Evolutionary conservation across 2,329 filamentous ascomycete species (phyloP).

Genomic region (Ciborinia camelliae): DNA sequence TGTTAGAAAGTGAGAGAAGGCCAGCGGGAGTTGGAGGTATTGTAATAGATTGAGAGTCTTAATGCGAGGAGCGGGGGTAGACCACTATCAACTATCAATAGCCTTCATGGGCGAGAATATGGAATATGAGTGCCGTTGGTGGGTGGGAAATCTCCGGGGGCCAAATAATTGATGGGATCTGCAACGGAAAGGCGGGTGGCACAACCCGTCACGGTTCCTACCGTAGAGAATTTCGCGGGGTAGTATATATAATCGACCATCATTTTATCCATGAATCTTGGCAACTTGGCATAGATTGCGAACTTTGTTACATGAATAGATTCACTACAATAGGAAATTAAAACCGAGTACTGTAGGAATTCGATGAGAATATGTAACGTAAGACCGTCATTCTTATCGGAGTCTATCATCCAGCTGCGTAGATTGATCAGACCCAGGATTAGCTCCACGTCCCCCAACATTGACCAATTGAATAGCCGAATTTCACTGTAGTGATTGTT

Average conservation of each 20-base stretch:
- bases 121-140: background rate
- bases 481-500: background rate
- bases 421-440: background rate
- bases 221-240: background rate
- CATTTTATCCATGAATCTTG: background rate
- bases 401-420: background rate
- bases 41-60: slow-evolving; percentile 19
- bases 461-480: background rate
- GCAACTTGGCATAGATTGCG: background rate
- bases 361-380: background rate
- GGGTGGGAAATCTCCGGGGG: background rate
- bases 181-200: background rate
- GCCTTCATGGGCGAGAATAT: background rate
- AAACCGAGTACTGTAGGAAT: background rate
- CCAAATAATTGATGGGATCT: background rate
- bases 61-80: no score
- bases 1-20: slow-evolving; percentile 57
- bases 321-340: background rate
- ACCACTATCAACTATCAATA: background rate
- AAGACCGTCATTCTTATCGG: background rate
- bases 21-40: slow-evolving; percentile 20
- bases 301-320: background rate
- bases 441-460: background rate
- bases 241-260: background rate
- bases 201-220: background rate